Conservation (phyloP, 208 protist species). For the Tetramitus jugosus region DNA sequence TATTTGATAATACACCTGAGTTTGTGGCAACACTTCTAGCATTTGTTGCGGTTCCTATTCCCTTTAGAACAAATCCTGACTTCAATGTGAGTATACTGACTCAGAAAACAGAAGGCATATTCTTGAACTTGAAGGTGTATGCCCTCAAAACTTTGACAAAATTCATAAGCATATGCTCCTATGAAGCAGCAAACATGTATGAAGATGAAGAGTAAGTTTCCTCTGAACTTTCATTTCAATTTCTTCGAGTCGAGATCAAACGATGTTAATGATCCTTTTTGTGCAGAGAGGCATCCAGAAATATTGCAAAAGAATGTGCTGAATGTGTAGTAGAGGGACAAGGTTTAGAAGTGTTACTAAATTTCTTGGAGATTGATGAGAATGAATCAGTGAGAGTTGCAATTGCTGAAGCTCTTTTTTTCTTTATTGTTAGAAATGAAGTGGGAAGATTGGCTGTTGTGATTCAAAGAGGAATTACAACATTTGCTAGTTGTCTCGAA, state of each 20-base stretch:
- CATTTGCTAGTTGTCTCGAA: neutral
- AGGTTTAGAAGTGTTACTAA: neutral
- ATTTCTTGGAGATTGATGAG: neutral
- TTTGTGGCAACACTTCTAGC: neutral
- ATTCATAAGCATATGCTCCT: neutral
- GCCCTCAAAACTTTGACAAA: neutral
- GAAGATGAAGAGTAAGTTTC: neutral
- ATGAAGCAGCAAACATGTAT: neutral
- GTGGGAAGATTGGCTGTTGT: neutral
- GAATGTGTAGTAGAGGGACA: neutral
- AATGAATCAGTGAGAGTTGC: neutral
- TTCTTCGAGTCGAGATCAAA: neutral
- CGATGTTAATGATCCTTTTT: too few relatives aligned
- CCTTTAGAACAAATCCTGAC: neutral
- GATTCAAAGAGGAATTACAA: neutral
- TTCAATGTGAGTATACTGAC: too few relatives aligned
- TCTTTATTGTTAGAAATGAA: conserved; percentile 11
- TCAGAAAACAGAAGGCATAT: neutral
- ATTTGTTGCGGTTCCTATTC: too few relatives aligned
- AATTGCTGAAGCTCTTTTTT: neutral
- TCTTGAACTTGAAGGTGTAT: conserved; percentile 7
- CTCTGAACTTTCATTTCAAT: neutral
- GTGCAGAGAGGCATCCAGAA: too few relatives aligned
- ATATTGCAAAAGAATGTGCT: neutral
- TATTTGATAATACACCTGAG: neutral